Evolutionary conservation across 2,329 filamentous ascomycete genomes (phyloP).

Genomic region (Verruconis gallopava): DNA sequence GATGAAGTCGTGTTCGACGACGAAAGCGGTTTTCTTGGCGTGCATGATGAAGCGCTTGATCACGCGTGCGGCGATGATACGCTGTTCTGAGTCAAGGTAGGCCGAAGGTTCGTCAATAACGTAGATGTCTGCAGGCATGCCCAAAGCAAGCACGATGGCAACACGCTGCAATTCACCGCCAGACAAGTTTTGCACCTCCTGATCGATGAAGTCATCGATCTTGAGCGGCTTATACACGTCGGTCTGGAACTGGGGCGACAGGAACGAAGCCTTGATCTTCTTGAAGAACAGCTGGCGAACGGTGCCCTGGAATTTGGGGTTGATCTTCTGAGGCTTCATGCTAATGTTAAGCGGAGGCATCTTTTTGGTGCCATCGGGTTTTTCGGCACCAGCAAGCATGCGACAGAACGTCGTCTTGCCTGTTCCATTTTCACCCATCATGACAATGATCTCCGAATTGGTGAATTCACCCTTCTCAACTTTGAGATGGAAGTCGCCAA

Average conservation of each 20-base stretch:
- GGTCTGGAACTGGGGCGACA: slow-evolving; percentile 97
- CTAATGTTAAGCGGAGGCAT: slow-evolving; percentile 93
- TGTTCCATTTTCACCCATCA: slow-evolving; percentile 99
- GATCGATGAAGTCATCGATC: slow-evolving; percentile 97
- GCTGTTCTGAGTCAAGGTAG: slow-evolving; percentile 97
- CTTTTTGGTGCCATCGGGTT: slow-evolving; percentile 67
- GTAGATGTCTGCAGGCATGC: slow-evolving; percentile 93
- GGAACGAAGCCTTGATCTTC: slow-evolving; percentile 94
- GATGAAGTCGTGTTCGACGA: slow-evolving; percentile 99
- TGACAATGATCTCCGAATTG: slow-evolving; percentile 96
- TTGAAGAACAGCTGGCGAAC: slow-evolving; percentile 99
- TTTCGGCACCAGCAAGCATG: slow-evolving; percentile 82
- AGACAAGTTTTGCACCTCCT: slow-evolving; percentile 97
- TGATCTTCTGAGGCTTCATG: slow-evolving; percentile 98
- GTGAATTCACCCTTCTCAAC: slow-evolving; percentile 82
- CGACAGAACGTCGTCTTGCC: slow-evolving; percentile 99
- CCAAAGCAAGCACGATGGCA: slow-evolving; percentile 91
- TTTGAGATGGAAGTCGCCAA: slow-evolving; percentile 73
- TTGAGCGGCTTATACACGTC: slow-evolving; percentile 99
- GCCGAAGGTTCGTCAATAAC: slow-evolving; percentile 95
- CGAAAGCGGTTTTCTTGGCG: slow-evolving; percentile 97
- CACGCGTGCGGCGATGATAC: slow-evolving; percentile 91
- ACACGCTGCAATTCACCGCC: slow-evolving; percentile 99
- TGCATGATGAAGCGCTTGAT: slow-evolving; percentile 99
- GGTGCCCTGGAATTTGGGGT: slow-evolving; percentile 92